A percentile compares a stretch with the other conserved stretches of the same genome.
phyloP scores from a whole-genome alignment of 345 rosid genomes.

The Eucalyptus pauciflora region DNA sequence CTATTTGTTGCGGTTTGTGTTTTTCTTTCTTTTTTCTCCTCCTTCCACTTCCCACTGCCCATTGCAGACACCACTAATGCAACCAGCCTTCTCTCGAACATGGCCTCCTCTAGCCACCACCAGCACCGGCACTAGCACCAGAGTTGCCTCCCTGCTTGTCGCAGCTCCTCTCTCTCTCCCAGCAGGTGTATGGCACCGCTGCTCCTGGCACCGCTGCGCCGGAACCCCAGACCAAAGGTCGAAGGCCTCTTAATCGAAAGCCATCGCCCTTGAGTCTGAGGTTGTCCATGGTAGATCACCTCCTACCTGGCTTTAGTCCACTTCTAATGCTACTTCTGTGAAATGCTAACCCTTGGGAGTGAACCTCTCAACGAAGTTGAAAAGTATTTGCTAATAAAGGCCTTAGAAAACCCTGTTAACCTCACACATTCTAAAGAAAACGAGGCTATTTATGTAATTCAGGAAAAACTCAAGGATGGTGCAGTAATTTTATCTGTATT shows the following conservation, averaged over 20 bases:
- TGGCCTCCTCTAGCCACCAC: background rate
- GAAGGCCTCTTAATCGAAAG: background rate
- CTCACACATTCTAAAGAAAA: background rate
- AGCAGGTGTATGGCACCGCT: background rate
- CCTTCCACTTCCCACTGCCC: background rate
- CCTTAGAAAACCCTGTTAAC: background rate
- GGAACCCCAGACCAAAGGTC: background rate
- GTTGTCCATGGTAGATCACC: background rate
- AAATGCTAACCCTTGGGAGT: background rate
- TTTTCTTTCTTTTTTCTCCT: background rate
- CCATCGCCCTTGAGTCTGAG: background rate
- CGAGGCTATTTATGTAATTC: background rate
- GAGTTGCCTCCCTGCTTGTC: background rate
- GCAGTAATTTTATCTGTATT: background rate
- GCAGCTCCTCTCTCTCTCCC: background rate
- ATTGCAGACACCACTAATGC: background rate
- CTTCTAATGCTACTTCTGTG: background rate
- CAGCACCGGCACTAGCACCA: background rate
- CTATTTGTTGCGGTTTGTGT: background rate
- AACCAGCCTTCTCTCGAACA: background rate
- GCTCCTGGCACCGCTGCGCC: background rate
- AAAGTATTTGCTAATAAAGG: background rate
- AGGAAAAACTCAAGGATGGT: conserved; percentile 18
- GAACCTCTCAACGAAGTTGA: background rate
- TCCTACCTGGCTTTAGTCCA: background rate